A percentile compares a stretch with the other conserved stretches of the same genome.
These are phyloP conservation scores for Starmerella ratchasimensis DNA, from an alignment of 805 yeast genomes.

Conservation along the genomic window DNA sequence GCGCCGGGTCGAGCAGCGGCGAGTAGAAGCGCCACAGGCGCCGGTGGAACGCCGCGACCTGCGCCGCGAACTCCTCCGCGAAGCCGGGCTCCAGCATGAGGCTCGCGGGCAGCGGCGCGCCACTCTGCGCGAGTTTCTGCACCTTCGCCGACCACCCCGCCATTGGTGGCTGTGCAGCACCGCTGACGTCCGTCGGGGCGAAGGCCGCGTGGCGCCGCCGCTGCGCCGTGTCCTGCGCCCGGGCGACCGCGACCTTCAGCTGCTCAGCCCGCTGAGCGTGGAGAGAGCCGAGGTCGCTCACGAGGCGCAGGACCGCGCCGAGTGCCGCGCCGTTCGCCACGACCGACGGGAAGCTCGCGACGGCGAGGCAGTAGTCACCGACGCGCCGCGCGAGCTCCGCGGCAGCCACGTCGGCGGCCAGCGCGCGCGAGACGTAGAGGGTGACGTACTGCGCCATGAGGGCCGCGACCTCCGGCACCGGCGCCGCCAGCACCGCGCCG, in stretches of 20 bases:
- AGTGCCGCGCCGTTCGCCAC: slow-evolving; percentile 49
- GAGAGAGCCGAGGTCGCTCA: slow-evolving; percentile 36
- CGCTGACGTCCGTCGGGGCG: background rate
- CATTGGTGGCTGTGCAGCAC: background rate
- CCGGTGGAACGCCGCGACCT: slow-evolving; percentile 54
- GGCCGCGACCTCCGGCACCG: slow-evolving; percentile 4
- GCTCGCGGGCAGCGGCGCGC: slow-evolving; percentile 26
- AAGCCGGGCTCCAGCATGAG: slow-evolving; percentile 40
- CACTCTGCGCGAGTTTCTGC: background rate
- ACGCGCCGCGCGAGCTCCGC: slow-evolving; percentile 43
- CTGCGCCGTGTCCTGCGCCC: slow-evolving; percentile 11
- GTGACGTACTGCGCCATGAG: slow-evolving; percentile 7
- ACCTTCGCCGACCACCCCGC: background rate
- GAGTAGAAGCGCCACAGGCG: slow-evolving; percentile 60
- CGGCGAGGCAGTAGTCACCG: slow-evolving; percentile 39
- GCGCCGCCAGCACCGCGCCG: slow-evolving; percentile 4
- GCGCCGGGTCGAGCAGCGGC: slow-evolving; percentile 62
- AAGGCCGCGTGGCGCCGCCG: background rate
- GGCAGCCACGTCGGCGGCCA: slow-evolving; percentile 2
- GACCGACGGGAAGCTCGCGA: slow-evolving; percentile 54
- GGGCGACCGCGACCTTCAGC: slow-evolving; percentile 37
- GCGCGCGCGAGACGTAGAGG: slow-evolving; percentile 14
- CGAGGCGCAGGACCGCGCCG: slow-evolving; percentile 41
- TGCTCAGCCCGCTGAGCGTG: slow-evolving; percentile 38
- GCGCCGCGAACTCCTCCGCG: slow-evolving; percentile 48